Evolutionary conservation across 352 stramenopile species (phyloP), one percentile per base, ranked within the genome.

Genomic region (Globisporangium nagaii): DNA sequence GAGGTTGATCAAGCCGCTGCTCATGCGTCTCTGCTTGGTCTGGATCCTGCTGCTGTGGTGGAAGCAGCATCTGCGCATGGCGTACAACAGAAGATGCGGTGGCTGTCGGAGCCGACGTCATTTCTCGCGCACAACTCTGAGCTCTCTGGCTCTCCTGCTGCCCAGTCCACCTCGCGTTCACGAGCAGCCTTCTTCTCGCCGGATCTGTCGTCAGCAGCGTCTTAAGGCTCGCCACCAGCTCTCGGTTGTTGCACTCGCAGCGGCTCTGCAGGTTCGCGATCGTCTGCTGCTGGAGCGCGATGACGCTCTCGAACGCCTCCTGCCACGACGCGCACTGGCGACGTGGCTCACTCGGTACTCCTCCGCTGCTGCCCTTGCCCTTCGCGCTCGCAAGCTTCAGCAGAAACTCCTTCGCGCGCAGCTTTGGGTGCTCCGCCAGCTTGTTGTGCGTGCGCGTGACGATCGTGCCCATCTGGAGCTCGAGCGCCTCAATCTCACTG

Each of bases 221-320:
- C 43, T 77, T 87, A 19, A 92, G 60, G 27, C 66, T 68, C 7
- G 81, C 63, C 0, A 84, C 56, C 27, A 74, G 76, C 1, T 74
- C 69, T 15, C 59, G 60, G 12, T 68, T 58, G 30, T 75, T 70
- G 10, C 73, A 70, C 9, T 84, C 79, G 20, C 80, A 91, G 15
- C 84, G 25, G 4, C 71, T 66, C 4, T 72, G 66, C 4, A 90
- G 61, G 22, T 71, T 79, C 7, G 67, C 74, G 28, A 92, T 81
- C 0, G 78, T 88, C 40, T 93, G 79, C 36, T 93, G 84, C 57
- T 95, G 84, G 3, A 93, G 51, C 24, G 75, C 63, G 17, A 90
- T 71, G 0, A 94, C 75, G n/a, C 73, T 85, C 1, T 42, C 65
- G n/a, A 87, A 93, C 1, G 80, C 84, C 65, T 90, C 75, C 60